Base-by-base conservation (phyloP, 306 rosid species). In the Lupinus albus region DNA sequence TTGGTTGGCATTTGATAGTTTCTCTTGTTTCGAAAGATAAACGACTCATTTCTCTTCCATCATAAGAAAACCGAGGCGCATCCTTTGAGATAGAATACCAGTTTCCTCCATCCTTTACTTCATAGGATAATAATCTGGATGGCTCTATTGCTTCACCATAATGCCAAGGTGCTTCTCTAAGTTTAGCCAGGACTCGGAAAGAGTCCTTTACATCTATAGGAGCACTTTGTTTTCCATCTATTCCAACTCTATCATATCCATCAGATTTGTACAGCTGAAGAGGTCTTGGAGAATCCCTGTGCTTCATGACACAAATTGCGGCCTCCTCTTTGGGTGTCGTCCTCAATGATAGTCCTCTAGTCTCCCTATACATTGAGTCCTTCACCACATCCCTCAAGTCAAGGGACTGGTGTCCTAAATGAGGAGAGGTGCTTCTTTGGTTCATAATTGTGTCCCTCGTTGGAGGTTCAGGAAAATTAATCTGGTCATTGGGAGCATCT, bases 291-390 rank as follows among this genome's bases (percentile, higher is more conserved):
- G 89, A 85, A 70, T 85, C 85, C 74, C 77, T 67, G 32, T 67
- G 71, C 64, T 73, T 82, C 48, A 32, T 39, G 15, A 15, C 45
- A 56, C 41, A 61, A 68, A 68, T 52, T 1, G 59, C 16, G 61
- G 75, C 48, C 68, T 80, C 88, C 44, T 82, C 83, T 46, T 68
- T 80, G 32, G 44, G 20, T 57, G 83, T 8, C 63, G 78, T 78
- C 41, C 71, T 80, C 50, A 67, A 41, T 28, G 82, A 77, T 3
- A 85, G 70, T 60, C 84, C 86, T 74, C 87, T 81, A 38, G 82
- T 79, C 75, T 89, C 96, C 71, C 96, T 83, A 59, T 84, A 64
- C 84, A 89, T 84, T 5, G 86, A 83, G 57, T 83, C 93, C 81
- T 84, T 86, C 55, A 89, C 96, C 45, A 76, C 84, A 68, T 79